A percentile compares a stretch with the other conserved stretches of the same genome.
Evolutionary conservation across 176 grass and related monocot species (phyloP).

Genomic region (Calamus simplicifolius): DNA sequence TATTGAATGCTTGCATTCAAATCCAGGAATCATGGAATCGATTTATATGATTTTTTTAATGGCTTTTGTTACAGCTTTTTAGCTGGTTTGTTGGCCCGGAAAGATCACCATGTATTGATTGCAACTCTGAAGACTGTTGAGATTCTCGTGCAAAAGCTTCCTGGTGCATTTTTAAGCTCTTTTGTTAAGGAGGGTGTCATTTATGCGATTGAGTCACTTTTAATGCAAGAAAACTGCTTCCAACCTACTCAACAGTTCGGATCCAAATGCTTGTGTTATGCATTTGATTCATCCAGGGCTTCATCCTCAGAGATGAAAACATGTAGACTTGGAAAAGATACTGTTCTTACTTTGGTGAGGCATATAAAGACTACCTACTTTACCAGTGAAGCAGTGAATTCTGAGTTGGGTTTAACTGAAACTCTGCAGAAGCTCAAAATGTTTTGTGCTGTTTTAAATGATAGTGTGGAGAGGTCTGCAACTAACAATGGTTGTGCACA

Average conservation of each 20-base stretch:
- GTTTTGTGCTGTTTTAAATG: slow-evolving; percentile 76
- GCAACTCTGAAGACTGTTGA: slow-evolving; percentile 72
- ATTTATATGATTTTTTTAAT: slow-evolving; percentile 23
- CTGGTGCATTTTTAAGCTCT: slow-evolving; percentile 70
- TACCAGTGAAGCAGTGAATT: slow-evolving; percentile 49
- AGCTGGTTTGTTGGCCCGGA: slow-evolving; percentile 75
- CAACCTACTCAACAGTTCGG: slow-evolving; percentile 31
- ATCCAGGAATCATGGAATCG: no score
- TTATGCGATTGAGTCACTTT: slow-evolving; percentile 69
- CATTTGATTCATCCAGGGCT: slow-evolving; percentile 47
- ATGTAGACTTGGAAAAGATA: slow-evolving; percentile 53
- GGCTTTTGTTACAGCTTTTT: slow-evolving; percentile 66
- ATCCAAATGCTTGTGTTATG: slow-evolving; percentile 83
- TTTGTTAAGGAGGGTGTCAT: slow-evolving; percentile 98
- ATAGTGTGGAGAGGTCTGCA: slow-evolving; percentile 44
- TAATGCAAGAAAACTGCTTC: slow-evolving; percentile 50
- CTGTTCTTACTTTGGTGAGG: slow-evolving; percentile 49
- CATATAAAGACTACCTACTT: slow-evolving; percentile 75
- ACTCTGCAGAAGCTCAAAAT: slow-evolving; percentile 79
- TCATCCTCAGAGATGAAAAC: slow-evolving; percentile 38
- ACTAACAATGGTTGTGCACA: slow-evolving; percentile 19
- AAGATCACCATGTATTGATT: slow-evolving; percentile 82
- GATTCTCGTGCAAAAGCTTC: slow-evolving; percentile 98
- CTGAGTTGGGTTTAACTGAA: slow-evolving; percentile 60
- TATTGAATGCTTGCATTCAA: no score